Conservation (phyloP, 306 rosid genomes). For the Pyrus betulifolia region DNA sequence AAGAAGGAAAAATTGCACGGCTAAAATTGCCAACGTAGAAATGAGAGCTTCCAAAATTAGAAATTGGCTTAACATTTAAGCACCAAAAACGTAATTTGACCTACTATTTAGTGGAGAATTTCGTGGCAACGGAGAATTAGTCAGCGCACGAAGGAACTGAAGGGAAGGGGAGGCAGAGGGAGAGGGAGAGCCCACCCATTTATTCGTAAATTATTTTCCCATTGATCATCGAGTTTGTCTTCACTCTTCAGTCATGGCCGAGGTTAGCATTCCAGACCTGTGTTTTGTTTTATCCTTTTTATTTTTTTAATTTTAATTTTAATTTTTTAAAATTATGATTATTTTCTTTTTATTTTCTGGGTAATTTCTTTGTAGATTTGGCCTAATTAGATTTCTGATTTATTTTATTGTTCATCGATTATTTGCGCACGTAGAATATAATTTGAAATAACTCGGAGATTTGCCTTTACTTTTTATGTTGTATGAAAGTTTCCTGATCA, state of each 20-base stretch:
- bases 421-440: background rate
- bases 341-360: background rate
- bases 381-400: background rate
- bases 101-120: background rate
- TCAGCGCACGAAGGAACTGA: background rate
- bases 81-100: too few relatives aligned
- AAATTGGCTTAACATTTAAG: too few relatives aligned
- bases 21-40: too few relatives aligned
- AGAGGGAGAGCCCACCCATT: background rate
- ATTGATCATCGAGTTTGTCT: background rate
- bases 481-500: too few relatives aligned
- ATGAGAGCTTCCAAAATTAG: too few relatives aligned
- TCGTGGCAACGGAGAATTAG: background rate
- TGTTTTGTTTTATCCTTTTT: background rate
- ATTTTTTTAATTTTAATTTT: background rate
- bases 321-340: background rate
- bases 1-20: too few relatives aligned
- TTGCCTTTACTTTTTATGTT: background rate
- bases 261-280: background rate
- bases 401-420: background rate
- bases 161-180: too few relatives aligned
- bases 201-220: too few relatives aligned
- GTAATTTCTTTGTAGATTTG: background rate
- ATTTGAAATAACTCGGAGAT: background rate
- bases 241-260: conserved; percentile 7